These are phyloP conservation scores for Gigaspora rosea DNA, from an alignment of 192 early-diverging fungal species.

Conservation along the genomic window DNA sequence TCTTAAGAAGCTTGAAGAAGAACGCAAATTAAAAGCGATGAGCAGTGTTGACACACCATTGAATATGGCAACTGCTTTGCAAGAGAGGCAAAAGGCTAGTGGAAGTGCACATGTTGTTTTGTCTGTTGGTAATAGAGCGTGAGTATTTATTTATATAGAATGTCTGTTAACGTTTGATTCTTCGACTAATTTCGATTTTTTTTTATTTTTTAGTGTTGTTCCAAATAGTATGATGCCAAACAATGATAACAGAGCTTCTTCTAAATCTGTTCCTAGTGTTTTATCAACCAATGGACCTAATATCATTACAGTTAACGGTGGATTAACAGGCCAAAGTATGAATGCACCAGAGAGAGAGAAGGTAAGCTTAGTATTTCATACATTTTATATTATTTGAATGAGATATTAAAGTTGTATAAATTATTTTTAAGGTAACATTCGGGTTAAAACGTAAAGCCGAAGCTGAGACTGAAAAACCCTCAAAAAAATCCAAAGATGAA, in stretches of 20 bases:
- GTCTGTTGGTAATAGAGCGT: slow-evolving; percentile 72
- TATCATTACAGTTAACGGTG: slow-evolving; percentile 35
- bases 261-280: not conserved
- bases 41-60: slow-evolving; percentile 75
- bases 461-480: slow-evolving; percentile 30
- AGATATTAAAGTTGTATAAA: not conserved
- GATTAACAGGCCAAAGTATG: slow-evolving; percentile 43
- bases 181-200: slow-evolving; percentile 4
- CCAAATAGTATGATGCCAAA: slow-evolving; percentile 37
- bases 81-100: slow-evolving; percentile 66
- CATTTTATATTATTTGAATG: not conserved
- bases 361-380: slow-evolving; percentile 6
- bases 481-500: slow-evolving; percentile 28
- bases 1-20: slow-evolving; percentile 79
- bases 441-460: slow-evolving; percentile 51
- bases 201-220: slow-evolving; percentile 37
- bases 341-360: slow-evolving; percentile 51
- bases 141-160: slow-evolving; percentile 19
- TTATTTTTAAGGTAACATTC: slow-evolving; percentile 34
- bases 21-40: slow-evolving; percentile 74
- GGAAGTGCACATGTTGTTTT: slow-evolving; percentile 85
- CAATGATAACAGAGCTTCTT: slow-evolving; percentile 16
- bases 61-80: slow-evolving; percentile 68
- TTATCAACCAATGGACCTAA: slow-evolving; percentile 30
- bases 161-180: not conserved